These are phyloP conservation scores for Edaphochlamys debaryana DNA, from an alignment of 139 green algal species.

Conservation along the genomic window DNA sequence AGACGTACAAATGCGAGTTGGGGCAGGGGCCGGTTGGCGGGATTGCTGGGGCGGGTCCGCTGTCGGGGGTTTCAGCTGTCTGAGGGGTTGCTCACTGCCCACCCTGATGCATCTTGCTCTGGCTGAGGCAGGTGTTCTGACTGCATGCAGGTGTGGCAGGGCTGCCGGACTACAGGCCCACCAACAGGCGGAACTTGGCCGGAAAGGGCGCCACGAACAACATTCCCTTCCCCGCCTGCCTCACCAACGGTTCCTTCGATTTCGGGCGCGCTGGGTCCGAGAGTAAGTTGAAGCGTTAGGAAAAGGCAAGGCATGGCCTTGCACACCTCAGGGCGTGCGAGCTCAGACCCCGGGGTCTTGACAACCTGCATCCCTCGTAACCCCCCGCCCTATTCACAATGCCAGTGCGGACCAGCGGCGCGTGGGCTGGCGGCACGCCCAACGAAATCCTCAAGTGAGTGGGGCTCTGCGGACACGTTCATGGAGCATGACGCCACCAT, in stretches of 20 bases:
- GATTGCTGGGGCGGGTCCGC: background rate
- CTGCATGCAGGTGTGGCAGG: slow-evolving; percentile 25
- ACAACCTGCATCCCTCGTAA: no score
- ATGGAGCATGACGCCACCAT: no score
- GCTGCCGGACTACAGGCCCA: slow-evolving; percentile 45
- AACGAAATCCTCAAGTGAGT: background rate
- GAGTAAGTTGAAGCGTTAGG: no score
- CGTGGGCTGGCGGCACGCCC: background rate
- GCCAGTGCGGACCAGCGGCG: background rate
- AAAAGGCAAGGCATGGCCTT: no score
- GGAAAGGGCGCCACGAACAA: slow-evolving; percentile 44
- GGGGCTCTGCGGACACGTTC: no score
- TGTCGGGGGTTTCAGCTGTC: no score
- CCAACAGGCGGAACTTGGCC: slow-evolving; percentile 37
- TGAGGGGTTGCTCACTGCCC: no score
- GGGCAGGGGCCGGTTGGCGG: no score
- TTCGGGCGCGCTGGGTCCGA: slow-evolving; percentile 31
- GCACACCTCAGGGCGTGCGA: no score
- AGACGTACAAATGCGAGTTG: slow-evolving; percentile 53
- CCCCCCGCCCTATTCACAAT: no score
- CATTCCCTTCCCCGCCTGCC: slow-evolving; percentile 51
- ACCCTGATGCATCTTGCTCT: no score
- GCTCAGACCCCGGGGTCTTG: no score
- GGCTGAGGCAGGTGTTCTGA: background rate
- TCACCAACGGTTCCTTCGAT: slow-evolving; percentile 17